Evolutionary conservation across 2,329 filamentous ascomycete species (phyloP).

Genomic region (Fusarium sacchari): DNA sequence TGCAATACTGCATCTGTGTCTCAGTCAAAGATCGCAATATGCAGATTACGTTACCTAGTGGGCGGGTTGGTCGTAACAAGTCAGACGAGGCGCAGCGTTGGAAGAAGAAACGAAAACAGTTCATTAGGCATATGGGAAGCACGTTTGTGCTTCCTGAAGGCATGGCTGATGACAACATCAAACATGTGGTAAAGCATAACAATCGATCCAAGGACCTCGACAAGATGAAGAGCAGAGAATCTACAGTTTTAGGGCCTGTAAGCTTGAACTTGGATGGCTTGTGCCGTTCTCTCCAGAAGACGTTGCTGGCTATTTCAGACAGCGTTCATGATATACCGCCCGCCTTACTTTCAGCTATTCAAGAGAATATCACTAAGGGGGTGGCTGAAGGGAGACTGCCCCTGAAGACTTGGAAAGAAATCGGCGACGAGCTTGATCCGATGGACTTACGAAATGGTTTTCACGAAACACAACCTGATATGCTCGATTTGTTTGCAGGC

Average conservation of each 20-base stretch:
- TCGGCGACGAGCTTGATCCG: slow-evolving; percentile 21
- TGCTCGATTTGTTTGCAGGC: slow-evolving; percentile 44
- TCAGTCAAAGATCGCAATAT: slow-evolving; percentile 39
- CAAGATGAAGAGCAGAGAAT: neutral
- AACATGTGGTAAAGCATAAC: slow-evolving; percentile 27
- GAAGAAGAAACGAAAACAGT: slow-evolving; percentile 44
- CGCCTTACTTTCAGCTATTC: slow-evolving; percentile 42
- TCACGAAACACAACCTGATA: slow-evolving; percentile 42
- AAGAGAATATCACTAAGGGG: slow-evolving; percentile 42
- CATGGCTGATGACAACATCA: slow-evolving; percentile 43
- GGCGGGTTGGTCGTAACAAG: slow-evolving; percentile 41
- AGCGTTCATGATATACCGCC: slow-evolving; percentile 42
- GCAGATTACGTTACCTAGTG: slow-evolving; percentile 44
- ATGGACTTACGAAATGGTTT: slow-evolving; percentile 7
- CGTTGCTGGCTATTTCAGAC: slow-evolving; percentile 20
- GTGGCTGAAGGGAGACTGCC: slow-evolving; percentile 41
- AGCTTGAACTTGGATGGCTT: slow-evolving; percentile 41
- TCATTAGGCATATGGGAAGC: slow-evolving; percentile 44
- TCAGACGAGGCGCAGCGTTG: slow-evolving; percentile 40
- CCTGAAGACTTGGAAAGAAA: slow-evolving; percentile 49
- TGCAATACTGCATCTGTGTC: slow-evolving; percentile 54
- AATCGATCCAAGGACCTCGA: neutral
- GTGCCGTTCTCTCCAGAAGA: slow-evolving; percentile 31
- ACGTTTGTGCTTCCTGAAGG: slow-evolving; percentile 53
- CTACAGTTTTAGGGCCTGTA: slow-evolving; percentile 26